phyloP scores from a whole-genome alignment of 768 basidiomycete genomes.

The Suillus bovinus region DNA sequence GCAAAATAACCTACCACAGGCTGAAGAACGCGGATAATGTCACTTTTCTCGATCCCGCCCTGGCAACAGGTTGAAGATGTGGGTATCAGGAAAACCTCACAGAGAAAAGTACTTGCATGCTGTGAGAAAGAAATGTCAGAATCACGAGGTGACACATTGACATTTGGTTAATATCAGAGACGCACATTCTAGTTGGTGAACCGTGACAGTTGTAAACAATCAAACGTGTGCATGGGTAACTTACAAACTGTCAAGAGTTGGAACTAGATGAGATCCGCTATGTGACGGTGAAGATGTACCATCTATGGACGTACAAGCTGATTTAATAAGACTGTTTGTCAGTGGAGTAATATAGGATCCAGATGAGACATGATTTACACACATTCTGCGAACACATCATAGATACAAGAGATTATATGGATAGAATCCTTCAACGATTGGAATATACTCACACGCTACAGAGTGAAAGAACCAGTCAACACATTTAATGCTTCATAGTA shows the following conservation, averaged over 20 bases:
- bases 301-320: background rate
- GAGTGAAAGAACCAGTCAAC: background rate
- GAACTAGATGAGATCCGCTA: background rate
- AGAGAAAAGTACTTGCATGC: background rate
- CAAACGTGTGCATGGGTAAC: background rate
- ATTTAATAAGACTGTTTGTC: background rate
- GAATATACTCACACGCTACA: background rate
- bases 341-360: background rate
- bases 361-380: background rate
- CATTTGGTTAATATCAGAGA: background rate
- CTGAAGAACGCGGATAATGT: background rate
- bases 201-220: background rate
- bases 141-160: background rate
- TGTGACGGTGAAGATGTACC: background rate
- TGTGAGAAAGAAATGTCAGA: background rate
- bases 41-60: accelerated
- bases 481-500: background rate
- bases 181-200: background rate
- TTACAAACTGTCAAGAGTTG: background rate
- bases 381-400: background rate
- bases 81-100: background rate
- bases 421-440: background rate
- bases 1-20: background rate
- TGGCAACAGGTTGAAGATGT: background rate
- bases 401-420: background rate